A percentile compares a stretch with the other conserved stretches of the same genome.
These are phyloP conservation scores for Durio zibethinus DNA, from an alignment of 345 rosid species.

Conservation along the genomic window DNA sequence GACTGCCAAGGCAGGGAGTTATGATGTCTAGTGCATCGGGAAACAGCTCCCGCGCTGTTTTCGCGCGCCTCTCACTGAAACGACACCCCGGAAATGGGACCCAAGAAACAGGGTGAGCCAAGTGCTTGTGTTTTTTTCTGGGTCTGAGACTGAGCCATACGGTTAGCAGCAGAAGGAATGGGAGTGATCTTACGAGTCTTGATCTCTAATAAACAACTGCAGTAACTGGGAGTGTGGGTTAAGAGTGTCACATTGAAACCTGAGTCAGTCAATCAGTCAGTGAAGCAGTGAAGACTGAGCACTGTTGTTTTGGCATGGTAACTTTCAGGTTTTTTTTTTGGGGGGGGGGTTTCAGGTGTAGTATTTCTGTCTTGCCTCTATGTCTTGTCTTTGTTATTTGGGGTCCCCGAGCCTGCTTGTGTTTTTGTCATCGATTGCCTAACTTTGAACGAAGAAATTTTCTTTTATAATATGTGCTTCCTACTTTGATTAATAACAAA, in stretches of 20 bases:
- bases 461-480: background rate
- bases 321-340: slow-evolving; percentile 1
- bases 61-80: slow-evolving; percentile 48
- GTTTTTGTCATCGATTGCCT: background rate
- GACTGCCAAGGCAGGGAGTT: slow-evolving; percentile 6
- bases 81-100: slow-evolving; percentile 9
- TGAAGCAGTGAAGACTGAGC: background rate
- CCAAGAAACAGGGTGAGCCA: background rate
- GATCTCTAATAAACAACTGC: background rate
- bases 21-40: slow-evolving; percentile 42
- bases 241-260: background rate
- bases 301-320: slow-evolving; percentile 15
- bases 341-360: slow-evolving; percentile 4
- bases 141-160: background rate
- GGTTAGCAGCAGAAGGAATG: background rate
- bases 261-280: background rate
- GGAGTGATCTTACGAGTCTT: background rate
- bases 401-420: background rate
- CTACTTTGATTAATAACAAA: background rate
- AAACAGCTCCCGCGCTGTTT: slow-evolving; percentile 82
- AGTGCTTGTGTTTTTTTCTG: background rate
- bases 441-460: background rate
- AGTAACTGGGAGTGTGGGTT: background rate
- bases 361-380: slow-evolving; percentile 25
- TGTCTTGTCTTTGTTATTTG: background rate